Evolutionary conservation across 2,329 filamentous ascomycete species (phyloP).

Genomic region (Nemania diffusa): DNA sequence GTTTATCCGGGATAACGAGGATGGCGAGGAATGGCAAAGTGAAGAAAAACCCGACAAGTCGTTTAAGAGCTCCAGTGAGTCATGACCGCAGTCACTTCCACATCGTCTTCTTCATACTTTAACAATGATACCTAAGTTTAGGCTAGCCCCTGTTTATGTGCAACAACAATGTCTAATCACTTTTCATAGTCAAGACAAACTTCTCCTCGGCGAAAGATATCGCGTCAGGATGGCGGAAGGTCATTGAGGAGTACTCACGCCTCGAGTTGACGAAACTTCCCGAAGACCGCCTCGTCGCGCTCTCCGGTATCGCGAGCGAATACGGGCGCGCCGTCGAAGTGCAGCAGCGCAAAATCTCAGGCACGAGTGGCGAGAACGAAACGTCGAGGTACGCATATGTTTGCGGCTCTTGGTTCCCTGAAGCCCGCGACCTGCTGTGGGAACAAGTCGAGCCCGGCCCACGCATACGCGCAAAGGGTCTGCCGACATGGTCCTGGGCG

Average conservation of each 20-base stretch:
- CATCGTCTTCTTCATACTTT: not conserved
- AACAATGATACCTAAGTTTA: not conserved
- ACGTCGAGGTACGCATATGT: slow-evolving; percentile 1
- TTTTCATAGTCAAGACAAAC: not conserved
- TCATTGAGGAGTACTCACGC: slow-evolving; percentile 24
- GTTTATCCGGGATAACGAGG: slow-evolving; percentile 12
- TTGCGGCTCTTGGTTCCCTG: slow-evolving; percentile 9
- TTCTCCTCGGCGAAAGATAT: not conserved
- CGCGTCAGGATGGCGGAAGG: slow-evolving; percentile 13
- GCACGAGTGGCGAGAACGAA: not conserved
- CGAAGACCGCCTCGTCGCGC: slow-evolving; percentile 26
- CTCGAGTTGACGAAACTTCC: slow-evolving; percentile 25
- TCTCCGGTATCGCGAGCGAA: slow-evolving; percentile 26
- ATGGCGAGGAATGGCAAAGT: slow-evolving; percentile 6
- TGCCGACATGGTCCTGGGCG: slow-evolving; percentile 23
- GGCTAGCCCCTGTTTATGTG: not conserved
- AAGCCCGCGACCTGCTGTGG: slow-evolving; percentile 14
- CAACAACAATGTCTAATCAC: not conserved
- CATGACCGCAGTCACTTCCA: not conserved
- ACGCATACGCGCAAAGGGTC: slow-evolving; percentile 3
- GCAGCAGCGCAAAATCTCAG: not conserved
- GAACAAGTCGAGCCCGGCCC: slow-evolving; percentile 16
- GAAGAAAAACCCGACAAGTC: slow-evolving; percentile 16
- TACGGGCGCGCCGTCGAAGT: slow-evolving; percentile 17
- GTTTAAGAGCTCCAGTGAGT: slow-evolving; percentile 20